Evolutionary conservation across 139 green algal genomes (phyloP).

Genomic region (Raphidocelis subcapitata): DNA sequence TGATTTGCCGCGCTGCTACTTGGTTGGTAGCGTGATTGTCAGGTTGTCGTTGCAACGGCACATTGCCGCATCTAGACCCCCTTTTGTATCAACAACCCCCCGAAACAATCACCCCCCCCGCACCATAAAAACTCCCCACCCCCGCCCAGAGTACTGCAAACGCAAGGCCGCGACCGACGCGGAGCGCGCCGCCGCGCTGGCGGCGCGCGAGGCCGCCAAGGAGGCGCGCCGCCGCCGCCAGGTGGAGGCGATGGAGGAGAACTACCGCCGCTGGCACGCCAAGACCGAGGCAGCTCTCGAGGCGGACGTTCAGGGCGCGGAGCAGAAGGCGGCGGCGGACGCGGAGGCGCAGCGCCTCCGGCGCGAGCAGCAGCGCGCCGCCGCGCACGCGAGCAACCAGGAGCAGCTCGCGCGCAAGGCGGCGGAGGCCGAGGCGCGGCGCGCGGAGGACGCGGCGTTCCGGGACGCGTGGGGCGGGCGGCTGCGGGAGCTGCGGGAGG

Average conservation of each 20-base stretch:
- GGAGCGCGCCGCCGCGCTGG: slow-evolving; percentile 26
- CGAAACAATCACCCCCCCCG: neutral
- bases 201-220: slow-evolving; percentile 32
- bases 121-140: neutral
- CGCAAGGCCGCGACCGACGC: slow-evolving; percentile 22
- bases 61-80: neutral
- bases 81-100: neutral
- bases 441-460: slow-evolving; percentile 41
- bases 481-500: slow-evolving; percentile 43
- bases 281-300: slow-evolving; percentile 32
- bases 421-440: slow-evolving; percentile 15
- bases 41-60: neutral
- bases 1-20: slow-evolving; percentile 11
- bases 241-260: slow-evolving; percentile 38
- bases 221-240: slow-evolving; percentile 24
- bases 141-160: slow-evolving; percentile 15
- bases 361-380: slow-evolving; percentile 7
- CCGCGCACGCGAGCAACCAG: slow-evolving; percentile 35
- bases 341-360: slow-evolving; percentile 16
- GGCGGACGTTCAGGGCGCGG: slow-evolving; percentile 25
- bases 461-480: slow-evolving; percentile 41
- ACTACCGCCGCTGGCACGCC: slow-evolving; percentile 30
- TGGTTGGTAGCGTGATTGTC: neutral
- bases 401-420: slow-evolving; percentile 45
- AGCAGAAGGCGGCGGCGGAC: slow-evolving; percentile 27